Conservation (phyloP, 371 early-diverging fungal genomes). For the Enterospora canceri region DNA sequence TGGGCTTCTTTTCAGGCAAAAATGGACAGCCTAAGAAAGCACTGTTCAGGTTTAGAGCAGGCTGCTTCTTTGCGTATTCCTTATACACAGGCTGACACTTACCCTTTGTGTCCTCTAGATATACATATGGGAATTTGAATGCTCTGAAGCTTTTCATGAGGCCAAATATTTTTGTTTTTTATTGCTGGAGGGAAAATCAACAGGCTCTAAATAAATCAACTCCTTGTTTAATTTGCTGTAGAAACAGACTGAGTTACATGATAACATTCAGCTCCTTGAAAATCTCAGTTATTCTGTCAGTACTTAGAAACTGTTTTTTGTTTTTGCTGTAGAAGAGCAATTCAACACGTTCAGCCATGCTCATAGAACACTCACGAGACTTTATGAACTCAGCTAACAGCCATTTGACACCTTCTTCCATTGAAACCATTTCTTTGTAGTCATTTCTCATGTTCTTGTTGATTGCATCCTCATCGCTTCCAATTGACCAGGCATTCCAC, state of each 20-base stretch:
- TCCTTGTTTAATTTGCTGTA: not conserved
- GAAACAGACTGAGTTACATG: not conserved
- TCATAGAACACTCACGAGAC: constrained; percentile 16
- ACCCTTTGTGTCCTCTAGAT: constrained; percentile 51
- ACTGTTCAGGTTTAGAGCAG: constrained; percentile 27
- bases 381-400: constrained; percentile 26
- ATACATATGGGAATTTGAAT: constrained; percentile 54
- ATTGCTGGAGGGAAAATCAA: constrained; percentile 17
- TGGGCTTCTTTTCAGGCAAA: constrained; percentile 9
- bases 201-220: not conserved
- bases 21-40: constrained; percentile 30
- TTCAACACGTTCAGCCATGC: constrained; percentile 28
- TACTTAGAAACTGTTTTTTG: constrained; percentile 4
- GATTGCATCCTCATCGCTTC: constrained; percentile 58
- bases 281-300: constrained; percentile 6
- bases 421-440: constrained; percentile 7
- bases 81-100: constrained; percentile 50
- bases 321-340: constrained; percentile 28
- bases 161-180: constrained; percentile 12
- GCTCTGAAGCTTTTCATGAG: constrained; percentile 47
- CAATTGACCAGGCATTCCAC: constrained; percentile 93
- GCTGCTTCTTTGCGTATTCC: constrained; percentile 46
- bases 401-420: constrained; percentile 27
- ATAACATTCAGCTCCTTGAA: not conserved
- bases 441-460: constrained; percentile 38